A percentile compares a stretch with the other conserved stretches of the same genome.
Evolutionary conservation across 495 filamentous ascomycete species (phyloP).

Genomic region (Tetracladium marchalianum): DNA sequence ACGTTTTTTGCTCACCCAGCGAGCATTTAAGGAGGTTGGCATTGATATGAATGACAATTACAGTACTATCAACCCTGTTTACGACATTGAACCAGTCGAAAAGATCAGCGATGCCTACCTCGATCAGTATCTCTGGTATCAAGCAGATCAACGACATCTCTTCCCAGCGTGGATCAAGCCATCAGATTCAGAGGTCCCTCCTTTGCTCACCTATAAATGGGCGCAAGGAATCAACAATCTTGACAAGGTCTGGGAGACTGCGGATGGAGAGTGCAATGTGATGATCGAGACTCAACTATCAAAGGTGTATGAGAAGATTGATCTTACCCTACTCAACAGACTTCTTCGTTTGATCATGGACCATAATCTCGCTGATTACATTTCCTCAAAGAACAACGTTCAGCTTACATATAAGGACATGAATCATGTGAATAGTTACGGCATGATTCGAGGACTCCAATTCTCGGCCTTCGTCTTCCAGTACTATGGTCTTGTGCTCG

Average conservation of each 20-base stretch:
- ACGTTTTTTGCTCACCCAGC: constrained; percentile 90
- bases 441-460: constrained; percentile 93
- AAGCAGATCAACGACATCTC: constrained; percentile 94
- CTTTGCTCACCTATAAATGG: constrained; percentile 96
- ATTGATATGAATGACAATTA: constrained; percentile 99
- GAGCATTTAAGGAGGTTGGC: constrained; percentile 98
- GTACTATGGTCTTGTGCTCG: constrained; percentile 94
- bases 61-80: constrained; percentile 96
- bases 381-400: constrained; percentile 98
- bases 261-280: constrained; percentile 95
- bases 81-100: constrained; percentile 98
- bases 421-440: constrained; percentile 99
- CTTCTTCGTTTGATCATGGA: constrained; percentile 96
- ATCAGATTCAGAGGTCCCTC: constrained; percentile 97
- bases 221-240: constrained; percentile 99
- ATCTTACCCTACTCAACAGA: constrained; percentile 90
- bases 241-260: constrained; percentile 91
- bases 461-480: constrained; percentile 99
- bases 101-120: constrained; percentile 99
- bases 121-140: constrained; percentile 98
- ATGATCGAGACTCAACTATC: constrained; percentile 98
- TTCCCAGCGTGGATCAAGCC: constrained; percentile 99
- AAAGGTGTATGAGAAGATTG: constrained; percentile 99
- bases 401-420: constrained; percentile 99
- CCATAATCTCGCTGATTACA: constrained; percentile 98